A percentile compares a stretch with the other conserved stretches of the same genome.
Conservation (phyloP, 805 yeast genomes). For the Zygotorulaspora chibaensis region DNA sequence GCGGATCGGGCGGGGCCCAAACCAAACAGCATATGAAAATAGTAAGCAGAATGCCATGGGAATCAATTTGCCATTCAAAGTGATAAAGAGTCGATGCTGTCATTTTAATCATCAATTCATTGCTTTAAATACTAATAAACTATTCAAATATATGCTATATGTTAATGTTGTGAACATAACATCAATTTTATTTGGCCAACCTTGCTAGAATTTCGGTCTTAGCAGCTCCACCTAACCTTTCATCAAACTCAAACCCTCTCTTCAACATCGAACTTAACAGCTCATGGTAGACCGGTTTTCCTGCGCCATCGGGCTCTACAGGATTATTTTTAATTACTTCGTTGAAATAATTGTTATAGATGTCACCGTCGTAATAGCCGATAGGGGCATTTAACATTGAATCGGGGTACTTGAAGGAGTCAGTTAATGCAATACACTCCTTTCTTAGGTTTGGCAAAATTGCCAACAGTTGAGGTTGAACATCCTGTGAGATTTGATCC, state of each 20-base stretch:
- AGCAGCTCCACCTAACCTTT: slow-evolving; percentile 34
- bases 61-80: not conserved
- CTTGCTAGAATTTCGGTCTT: slow-evolving; percentile 30
- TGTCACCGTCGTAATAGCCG: slow-evolving; percentile 77
- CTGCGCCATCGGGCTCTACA: slow-evolving; percentile 45
- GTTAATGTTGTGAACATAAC: not conserved
- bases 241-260: slow-evolving; percentile 36
- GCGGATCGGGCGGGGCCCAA: not conserved
- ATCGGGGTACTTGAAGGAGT: slow-evolving; percentile 78
- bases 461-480: slow-evolving; percentile 41
- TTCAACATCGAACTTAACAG: slow-evolving; percentile 40
- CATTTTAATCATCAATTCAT: no score
- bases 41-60: not conserved
- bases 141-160: not conserved
- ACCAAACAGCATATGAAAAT: not conserved
- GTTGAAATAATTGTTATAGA: slow-evolving; percentile 73
- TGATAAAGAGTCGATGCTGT: not conserved
- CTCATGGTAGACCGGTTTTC: slow-evolving; percentile 40
- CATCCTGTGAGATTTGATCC: slow-evolving; percentile 41
- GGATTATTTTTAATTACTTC: slow-evolving; percentile 56
- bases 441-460: slow-evolving; percentile 53
- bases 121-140: no score
- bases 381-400: slow-evolving; percentile 76
- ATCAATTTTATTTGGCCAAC: slow-evolving; percentile 20
- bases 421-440: slow-evolving; percentile 74